Evolutionary conservation across 345 rosid species (phyloP).

Genomic region (Eucalyptus camaldulensis): DNA sequence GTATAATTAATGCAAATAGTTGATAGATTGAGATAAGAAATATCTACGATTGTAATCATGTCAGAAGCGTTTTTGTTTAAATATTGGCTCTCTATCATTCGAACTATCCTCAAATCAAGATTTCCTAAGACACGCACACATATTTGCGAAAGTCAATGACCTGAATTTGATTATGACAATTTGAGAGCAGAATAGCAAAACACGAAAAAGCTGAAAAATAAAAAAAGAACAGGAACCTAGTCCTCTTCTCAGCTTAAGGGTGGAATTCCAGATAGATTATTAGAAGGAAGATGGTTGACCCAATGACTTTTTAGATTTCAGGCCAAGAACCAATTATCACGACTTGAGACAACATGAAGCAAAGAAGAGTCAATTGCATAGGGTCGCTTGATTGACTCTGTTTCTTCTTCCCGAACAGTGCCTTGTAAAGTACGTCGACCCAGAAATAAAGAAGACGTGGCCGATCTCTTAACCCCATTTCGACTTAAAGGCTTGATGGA

Average conservation of each 20-base stretch:
- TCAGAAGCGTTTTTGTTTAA: too few species aligned
- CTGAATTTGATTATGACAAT: background rate
- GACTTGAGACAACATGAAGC: background rate
- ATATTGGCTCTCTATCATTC: accelerated
- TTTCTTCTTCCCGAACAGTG: background rate
- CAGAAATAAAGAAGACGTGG: background rate
- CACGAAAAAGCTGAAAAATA: background rate
- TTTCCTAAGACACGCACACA: background rate
- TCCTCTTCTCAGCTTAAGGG: background rate
- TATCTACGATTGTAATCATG: background rate
- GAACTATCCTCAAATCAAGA: background rate
- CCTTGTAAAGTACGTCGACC: background rate
- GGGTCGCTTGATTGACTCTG: background rate
- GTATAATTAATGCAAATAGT: accelerated
- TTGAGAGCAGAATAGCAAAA: background rate
- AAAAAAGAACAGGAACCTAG: background rate
- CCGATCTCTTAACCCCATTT: background rate
- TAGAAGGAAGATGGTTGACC: background rate
- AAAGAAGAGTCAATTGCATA: background rate
- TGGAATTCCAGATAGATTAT: background rate
- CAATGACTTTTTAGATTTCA: background rate
- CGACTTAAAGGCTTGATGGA: background rate
- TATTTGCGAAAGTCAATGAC: background rate
- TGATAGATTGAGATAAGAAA: accelerated
- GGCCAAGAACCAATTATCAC: background rate